Evolutionary conservation across 2,329 filamentous ascomycete species (phyloP), one percentile per base, ranked within the genome.

Genomic region (Canariomyces notabilis): DNA sequence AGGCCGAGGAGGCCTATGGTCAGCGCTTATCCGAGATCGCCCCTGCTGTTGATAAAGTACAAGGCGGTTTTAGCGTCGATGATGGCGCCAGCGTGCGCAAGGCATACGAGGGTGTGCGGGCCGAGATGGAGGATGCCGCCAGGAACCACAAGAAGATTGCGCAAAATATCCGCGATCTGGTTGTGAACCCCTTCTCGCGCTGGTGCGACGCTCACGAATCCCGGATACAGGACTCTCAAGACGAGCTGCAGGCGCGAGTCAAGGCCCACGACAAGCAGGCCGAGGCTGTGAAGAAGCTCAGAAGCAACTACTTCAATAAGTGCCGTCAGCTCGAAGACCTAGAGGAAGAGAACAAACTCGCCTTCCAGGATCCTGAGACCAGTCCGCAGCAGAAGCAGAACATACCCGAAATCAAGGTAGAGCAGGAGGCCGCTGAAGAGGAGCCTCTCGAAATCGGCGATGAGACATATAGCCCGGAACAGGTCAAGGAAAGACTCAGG

Each of bases 281-380:
- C 48, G 93, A 98, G 52, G 67, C 79, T 16, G 89, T 95, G 51
- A 89, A 89, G 75, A 97, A 97, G 70, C 79, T 96, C 58, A 83
- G 93, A 54, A 95, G 87, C 67, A 87, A 88, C 59, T 98, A 98
- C 70, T 97, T 97, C 77, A 98, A 97, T 75, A 98, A 97, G 70
- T 98, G 93, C 65, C 85, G 94, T 40, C 74, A 96, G 52, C 85
- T 97, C 6, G 94, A 98, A 65, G 93, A 98, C 63, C 72, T 97
- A 50, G 93, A 98, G 65, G 93, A 98, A 68, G 94, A 98, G 73
- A 95, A 96, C 67, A 97, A 98, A 69, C 78, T 98, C 45, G 93
- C 90, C 32, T 98, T 98, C 68, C 89, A 95, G 66, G 89, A 90
- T 55, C 89, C 89, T 2, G 79, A 84, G 59, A 73, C 66, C 26